These are phyloP conservation scores for Kurtzmaniella natalensis DNA, from an alignment of 1,139 yeast species.

Conservation along the genomic window DNA sequence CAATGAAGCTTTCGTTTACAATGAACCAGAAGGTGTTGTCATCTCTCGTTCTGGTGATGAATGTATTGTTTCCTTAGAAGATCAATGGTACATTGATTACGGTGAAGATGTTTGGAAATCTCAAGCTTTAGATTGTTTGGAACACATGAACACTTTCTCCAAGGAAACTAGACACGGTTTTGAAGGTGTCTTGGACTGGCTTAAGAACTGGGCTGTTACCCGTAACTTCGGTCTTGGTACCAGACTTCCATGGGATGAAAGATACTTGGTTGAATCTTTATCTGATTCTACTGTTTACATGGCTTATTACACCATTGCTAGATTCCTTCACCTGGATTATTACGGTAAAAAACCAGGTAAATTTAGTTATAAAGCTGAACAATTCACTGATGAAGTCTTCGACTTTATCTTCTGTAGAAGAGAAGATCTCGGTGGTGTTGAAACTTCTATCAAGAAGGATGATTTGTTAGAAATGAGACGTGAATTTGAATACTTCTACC, in stretches of 20 bases:
- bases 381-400: constrained; percentile 90
- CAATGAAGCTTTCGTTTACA: constrained; percentile 83
- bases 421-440: constrained; percentile 40
- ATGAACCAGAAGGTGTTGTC: constrained; percentile 89
- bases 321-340: constrained; percentile 80
- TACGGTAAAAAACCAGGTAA: constrained; percentile 77
- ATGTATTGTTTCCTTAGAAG: constrained; percentile 94
- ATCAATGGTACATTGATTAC: constrained; percentile 97
- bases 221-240: constrained; percentile 97
- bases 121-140: constrained; percentile 80
- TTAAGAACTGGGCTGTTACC: constrained; percentile 97
- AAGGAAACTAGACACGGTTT: constrained; percentile 88
- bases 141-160: constrained; percentile 71
- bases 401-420: constrained; percentile 82
- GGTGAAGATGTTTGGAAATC: constrained; percentile 93
- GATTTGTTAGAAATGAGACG: constrained; percentile 75
- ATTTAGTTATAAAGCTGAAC: constrained; percentile 71
- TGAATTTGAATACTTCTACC: constrained; percentile 94
- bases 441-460: constrained; percentile 59
- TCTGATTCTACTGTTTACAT: constrained; percentile 96
- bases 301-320: constrained; percentile 90
- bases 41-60: constrained; percentile 95
- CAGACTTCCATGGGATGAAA: constrained; percentile 94
- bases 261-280: constrained; percentile 87
- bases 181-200: constrained; percentile 94